Conservation (phyloP, 371 early-diverging fungal species). For the Lichtheimia hyalospora region DNA sequence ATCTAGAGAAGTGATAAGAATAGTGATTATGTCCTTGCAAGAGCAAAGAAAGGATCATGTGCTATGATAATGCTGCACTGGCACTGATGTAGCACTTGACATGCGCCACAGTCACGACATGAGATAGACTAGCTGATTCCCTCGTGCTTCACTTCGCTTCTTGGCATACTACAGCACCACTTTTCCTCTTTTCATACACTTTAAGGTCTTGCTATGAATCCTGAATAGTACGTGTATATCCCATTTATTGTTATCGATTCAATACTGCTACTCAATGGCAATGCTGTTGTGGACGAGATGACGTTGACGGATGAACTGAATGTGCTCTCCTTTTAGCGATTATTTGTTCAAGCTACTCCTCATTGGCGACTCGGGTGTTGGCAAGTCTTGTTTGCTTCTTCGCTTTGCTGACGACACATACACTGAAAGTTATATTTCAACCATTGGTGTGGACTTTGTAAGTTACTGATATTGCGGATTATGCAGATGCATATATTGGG, state of each 20-base stretch:
- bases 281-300: background rate
- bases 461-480: conserved; percentile 18
- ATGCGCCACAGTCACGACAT: too few species aligned
- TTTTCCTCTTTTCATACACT: background rate
- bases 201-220: conserved; percentile 6
- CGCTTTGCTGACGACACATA: conserved; percentile 99
- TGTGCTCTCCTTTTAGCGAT: conserved; percentile 59
- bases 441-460: conserved; percentile 98
- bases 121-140: too few species aligned
- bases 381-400: conserved; percentile 97
- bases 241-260: background rate
- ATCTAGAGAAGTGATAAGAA: too few species aligned
- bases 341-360: conserved; percentile 98
- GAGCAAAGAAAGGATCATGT: too few species aligned
- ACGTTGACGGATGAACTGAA: background rate
- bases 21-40: too few species aligned
- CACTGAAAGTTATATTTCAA: conserved; percentile 97
- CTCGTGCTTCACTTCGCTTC: too few species aligned
- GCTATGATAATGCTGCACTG: too few species aligned
- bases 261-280: background rate
- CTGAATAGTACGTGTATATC: conserved; percentile 9
- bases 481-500: background rate
- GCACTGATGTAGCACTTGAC: too few species aligned
- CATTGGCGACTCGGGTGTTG: conserved; percentile 99
- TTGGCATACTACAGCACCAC: background rate